phyloP scores from a whole-genome alignment of 805 yeast genomes.

The Hermanozyma aechmeae region DNA sequence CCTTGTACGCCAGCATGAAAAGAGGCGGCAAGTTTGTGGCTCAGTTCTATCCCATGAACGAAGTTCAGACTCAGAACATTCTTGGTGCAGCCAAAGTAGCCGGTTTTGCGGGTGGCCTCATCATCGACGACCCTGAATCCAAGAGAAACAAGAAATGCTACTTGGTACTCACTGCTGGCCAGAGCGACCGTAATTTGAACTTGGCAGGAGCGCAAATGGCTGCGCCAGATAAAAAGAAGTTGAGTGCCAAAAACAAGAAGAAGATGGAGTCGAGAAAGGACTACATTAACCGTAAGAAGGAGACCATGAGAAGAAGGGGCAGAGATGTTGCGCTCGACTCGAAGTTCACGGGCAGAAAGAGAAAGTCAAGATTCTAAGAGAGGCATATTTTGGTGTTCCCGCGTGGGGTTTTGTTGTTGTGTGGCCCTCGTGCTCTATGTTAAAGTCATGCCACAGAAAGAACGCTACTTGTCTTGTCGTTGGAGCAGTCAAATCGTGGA shows the following conservation, averaged over 20 bases:
- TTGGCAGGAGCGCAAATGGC: constrained; percentile 78
- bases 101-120: constrained; percentile 94
- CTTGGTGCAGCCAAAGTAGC: constrained; percentile 81
- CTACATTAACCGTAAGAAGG: constrained; percentile 85
- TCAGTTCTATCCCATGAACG: constrained; percentile 92
- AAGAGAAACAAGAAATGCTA: constrained; percentile 88
- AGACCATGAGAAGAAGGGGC: constrained; percentile 85
- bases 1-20: constrained; percentile 74
- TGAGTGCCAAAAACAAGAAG: constrained; percentile 40
- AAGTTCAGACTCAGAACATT: constrained; percentile 71
- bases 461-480: no score
- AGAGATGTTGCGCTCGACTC: constrained; percentile 83
- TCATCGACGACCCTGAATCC: constrained; percentile 88
- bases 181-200: constrained; percentile 64
- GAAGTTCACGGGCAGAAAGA: constrained; percentile 77
- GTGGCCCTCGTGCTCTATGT: no score
- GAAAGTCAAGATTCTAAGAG: constrained; percentile 31
- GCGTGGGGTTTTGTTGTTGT: no score
- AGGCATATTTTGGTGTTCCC: no score
- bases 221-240: constrained; percentile 37
- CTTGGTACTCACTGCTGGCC: constrained; percentile 82
- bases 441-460: no score
- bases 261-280: constrained; percentile 68
- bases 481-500: no score
- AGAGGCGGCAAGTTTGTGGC: constrained; percentile 97